Evolutionary conservation across 2,329 filamentous ascomycete species (phyloP).

Genomic region (Lasiodiplodia theobromae): DNA sequence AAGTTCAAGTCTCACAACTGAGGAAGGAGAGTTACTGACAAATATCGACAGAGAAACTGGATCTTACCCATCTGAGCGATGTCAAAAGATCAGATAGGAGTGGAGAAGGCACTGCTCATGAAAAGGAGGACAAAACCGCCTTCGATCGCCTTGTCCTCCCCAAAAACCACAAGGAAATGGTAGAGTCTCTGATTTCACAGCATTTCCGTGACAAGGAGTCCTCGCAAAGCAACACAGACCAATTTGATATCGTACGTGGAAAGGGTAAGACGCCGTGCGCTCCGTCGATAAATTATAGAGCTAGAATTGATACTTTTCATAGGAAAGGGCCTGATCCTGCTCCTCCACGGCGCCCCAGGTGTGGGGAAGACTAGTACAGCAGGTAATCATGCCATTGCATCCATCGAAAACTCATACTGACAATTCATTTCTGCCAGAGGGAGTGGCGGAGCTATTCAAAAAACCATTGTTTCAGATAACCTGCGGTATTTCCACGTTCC

Average conservation of each 20-base stretch:
- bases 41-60: no score
- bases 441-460: neutral
- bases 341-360: neutral
- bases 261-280: no score
- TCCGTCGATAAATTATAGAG: no score
- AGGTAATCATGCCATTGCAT: accelerated
- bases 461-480: neutral
- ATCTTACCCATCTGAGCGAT: neutral
- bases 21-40: no score
- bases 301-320: no score
- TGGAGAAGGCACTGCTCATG: no score
- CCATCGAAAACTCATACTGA: neutral
- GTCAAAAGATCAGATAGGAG: neutral
- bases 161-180: neutral
- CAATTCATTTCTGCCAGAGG: neutral
- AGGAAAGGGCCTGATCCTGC: neutral
- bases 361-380: neutral
- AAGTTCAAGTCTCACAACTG: no score
- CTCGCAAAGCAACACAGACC: neutral
- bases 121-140: neutral
- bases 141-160: neutral
- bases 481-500: no score
- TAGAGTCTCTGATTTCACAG: neutral
- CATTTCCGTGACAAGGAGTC: neutral
- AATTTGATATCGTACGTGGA: neutral